Evolutionary conservation across 192 early-diverging fungal species (phyloP).

Genomic region (Coemansia sp.): DNA sequence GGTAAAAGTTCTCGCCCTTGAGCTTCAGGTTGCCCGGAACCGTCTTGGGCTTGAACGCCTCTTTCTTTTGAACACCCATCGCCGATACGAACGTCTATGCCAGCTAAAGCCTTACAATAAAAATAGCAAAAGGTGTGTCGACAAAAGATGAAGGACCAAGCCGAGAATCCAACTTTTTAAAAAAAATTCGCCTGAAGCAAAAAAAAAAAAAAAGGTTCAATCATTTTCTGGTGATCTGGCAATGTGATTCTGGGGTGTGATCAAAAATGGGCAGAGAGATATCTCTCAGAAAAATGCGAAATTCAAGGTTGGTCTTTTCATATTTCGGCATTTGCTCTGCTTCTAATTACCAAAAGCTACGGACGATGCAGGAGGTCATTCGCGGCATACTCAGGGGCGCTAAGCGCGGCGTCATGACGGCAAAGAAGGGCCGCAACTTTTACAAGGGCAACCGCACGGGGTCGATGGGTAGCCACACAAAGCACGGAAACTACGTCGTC

Average conservation of each 20-base stretch:
- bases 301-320: neutral
- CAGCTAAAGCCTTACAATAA: neutral
- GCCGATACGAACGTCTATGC: neutral
- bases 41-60: slow-evolving; percentile 43
- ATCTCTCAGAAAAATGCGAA: neutral
- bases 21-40: slow-evolving; percentile 69
- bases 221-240: neutral
- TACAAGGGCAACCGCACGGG: slow-evolving; percentile 57
- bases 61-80: slow-evolving; percentile 55
- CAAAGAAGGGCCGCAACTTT: slow-evolving; percentile 54
- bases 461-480: slow-evolving; percentile 54
- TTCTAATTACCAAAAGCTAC: neutral
- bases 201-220: too few relatives aligned
- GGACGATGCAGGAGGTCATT: slow-evolving; percentile 53
- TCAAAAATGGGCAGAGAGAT: neutral
- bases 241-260: neutral
- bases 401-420: slow-evolving; percentile 54
- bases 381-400: slow-evolving; percentile 51
- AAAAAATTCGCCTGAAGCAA: neutral
- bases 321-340: neutral
- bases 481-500: slow-evolving; percentile 48
- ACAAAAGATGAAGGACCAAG: neutral
- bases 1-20: slow-evolving; percentile 99
- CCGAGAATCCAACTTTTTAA: neutral
- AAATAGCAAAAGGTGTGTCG: neutral